phyloP scores from a whole-genome alignment of 2,329 filamentous ascomycete species.

The Ophiostoma sp. region DNA sequence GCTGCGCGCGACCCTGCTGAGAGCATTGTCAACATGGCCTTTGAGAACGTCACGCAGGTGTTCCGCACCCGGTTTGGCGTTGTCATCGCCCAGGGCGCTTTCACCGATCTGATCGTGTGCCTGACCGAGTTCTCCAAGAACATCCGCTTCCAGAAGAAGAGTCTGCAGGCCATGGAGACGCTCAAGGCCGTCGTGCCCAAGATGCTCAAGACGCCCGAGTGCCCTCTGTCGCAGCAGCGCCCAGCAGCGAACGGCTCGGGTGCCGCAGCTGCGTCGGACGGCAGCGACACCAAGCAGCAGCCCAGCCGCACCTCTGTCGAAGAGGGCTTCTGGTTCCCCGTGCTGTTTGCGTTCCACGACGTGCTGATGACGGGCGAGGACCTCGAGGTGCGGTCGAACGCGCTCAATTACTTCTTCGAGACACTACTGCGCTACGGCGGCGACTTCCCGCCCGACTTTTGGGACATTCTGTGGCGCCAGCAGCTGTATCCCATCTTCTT shows the following conservation, averaged over 20 bases:
- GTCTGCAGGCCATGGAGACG: constrained; percentile 88
- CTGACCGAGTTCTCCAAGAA: constrained; percentile 99
- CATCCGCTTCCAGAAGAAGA: constrained; percentile 97
- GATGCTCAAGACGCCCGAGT: constrained; percentile 94
- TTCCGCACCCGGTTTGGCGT: constrained; percentile 95
- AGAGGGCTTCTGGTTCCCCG: constrained; percentile 97
- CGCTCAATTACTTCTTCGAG: constrained; percentile 94
- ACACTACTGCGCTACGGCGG: constrained; percentile 84
- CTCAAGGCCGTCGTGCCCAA: constrained; percentile 88
- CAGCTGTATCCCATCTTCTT: constrained; percentile 98
- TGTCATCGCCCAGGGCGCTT: constrained; percentile 92
- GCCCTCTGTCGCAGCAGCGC: constrained; percentile 64
- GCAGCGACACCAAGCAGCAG: constrained; percentile 40
- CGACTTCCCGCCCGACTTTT: constrained; percentile 89
- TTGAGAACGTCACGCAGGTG: constrained; percentile 91
- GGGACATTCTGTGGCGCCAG: constrained; percentile 97
- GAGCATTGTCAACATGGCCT: constrained; percentile 91
- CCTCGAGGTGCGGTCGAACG: constrained; percentile 84
- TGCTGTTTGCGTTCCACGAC: constrained; percentile 97
- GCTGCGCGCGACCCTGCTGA: constrained; percentile 91
- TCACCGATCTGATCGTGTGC: constrained; percentile 93
- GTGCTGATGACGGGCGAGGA: constrained; percentile 99
- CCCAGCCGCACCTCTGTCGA: constrained; percentile 81
- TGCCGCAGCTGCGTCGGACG: constrained; percentile 35
- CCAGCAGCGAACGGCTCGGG: constrained; percentile 4